Evolutionary conservation across 495 filamentous ascomycete species (phyloP).

Genomic region (Penicillium cosmopolitanum): DNA sequence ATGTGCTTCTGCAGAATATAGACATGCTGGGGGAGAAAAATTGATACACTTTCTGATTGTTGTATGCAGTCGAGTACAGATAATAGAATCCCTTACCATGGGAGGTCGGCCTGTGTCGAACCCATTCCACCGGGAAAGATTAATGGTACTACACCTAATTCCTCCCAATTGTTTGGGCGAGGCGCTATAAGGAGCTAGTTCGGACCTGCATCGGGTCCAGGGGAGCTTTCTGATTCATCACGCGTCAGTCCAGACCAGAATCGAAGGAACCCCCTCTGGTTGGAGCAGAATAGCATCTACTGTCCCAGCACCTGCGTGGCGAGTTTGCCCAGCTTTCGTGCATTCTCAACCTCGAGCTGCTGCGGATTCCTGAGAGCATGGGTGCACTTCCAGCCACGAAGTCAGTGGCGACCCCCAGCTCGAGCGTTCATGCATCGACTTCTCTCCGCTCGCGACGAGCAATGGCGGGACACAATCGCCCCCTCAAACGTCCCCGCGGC

Average conservation of each 20-base stretch:
- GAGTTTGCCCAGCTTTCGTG: constrained; percentile 12
- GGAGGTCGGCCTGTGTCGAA: background rate
- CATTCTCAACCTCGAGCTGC: constrained; percentile 20
- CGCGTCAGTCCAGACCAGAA: constrained; percentile 34
- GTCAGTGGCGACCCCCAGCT: constrained; percentile 12
- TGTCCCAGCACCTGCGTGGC: constrained; percentile 17
- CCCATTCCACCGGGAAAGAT: background rate
- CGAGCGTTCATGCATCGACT: constrained; percentile 8
- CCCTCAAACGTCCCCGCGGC: background rate
- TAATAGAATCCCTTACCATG: background rate
- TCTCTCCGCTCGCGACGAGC: background rate
- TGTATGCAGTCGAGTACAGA: background rate
- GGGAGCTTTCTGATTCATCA: constrained; percentile 40
- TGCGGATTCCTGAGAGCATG: background rate
- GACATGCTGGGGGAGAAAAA: constrained; percentile 1
- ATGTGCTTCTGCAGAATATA: constrained; percentile 15
- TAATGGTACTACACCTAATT: background rate
- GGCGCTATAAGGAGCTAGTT: constrained; percentile 11
- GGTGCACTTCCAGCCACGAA: constrained; percentile 13
- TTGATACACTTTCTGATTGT: background rate
- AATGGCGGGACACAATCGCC: background rate
- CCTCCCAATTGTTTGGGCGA: background rate
- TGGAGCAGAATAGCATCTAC: constrained; percentile 7
- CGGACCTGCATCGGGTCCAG: constrained; percentile 26
- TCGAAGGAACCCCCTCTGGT: constrained; percentile 13